Evolutionary conservation across 306 rosid genomes (phyloP).

Genomic region (Luffa aegyptiaca): DNA sequence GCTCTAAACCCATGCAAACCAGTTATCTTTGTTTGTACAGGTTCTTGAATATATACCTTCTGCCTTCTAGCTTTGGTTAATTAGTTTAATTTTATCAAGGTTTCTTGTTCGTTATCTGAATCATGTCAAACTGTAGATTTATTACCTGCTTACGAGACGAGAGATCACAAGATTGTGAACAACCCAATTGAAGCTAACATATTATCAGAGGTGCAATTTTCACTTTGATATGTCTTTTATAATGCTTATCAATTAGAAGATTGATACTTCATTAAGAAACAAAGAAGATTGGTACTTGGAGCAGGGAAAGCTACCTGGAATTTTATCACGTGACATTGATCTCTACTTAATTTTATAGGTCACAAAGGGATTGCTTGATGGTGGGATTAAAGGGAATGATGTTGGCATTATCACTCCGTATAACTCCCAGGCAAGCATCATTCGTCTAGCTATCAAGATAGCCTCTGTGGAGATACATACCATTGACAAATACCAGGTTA

Average conservation of each 20-base stretch:
- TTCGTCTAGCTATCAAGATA: slow-evolving; percentile 30
- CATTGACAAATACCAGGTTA: slow-evolving; percentile 93
- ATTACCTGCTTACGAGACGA: slow-evolving; percentile 74
- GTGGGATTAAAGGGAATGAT: slow-evolving; percentile 56
- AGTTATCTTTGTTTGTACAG: slow-evolving; percentile 84
- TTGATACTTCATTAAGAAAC: not conserved
- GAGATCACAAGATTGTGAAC: slow-evolving; percentile 54
- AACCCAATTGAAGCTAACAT: slow-evolving; percentile 82
- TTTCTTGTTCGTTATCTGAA: slow-evolving; percentile 8
- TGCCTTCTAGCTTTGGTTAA: not conserved
- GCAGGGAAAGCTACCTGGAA: not conserved
- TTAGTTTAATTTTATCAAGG: slow-evolving; percentile 7
- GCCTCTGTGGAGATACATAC: slow-evolving; percentile 84
- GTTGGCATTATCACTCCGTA: slow-evolving; percentile 93
- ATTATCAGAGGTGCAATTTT: slow-evolving; percentile 49
- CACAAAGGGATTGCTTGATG: slow-evolving; percentile 47
- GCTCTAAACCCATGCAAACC: slow-evolving; percentile 64
- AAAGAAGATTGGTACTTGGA: not conserved
- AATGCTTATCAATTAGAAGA: not conserved
- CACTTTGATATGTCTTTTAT: not conserved
- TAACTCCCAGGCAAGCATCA: slow-evolving; percentile 88
- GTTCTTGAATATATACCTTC: slow-evolving; percentile 17
- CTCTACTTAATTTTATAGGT: slow-evolving; percentile 34
- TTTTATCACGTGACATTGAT: not conserved
- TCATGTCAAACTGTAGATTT: slow-evolving; percentile 31